These are phyloP conservation scores for Cytospora piceae DNA, from an alignment of 2,329 filamentous ascomycete genomes.

Conservation along the genomic window DNA sequence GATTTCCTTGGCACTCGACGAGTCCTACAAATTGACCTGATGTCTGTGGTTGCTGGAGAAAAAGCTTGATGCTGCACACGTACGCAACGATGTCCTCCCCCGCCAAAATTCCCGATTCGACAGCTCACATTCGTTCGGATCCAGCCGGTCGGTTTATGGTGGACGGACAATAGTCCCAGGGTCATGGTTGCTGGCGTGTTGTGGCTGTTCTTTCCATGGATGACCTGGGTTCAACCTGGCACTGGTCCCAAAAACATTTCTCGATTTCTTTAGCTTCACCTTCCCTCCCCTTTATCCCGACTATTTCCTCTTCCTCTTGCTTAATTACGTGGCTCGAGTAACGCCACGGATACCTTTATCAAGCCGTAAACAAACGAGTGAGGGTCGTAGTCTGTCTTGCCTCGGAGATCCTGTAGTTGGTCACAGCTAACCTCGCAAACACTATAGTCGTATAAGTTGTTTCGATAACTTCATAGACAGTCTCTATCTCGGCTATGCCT, in stretches of 20 bases:
- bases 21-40: neutral
- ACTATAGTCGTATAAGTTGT: conserved; percentile 4
- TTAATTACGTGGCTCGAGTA: conserved; percentile 8
- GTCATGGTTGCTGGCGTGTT: neutral
- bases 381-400: conserved; percentile 8
- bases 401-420: neutral
- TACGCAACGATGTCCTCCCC: neutral
- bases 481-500: conserved; percentile 5
- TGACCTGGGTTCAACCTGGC: neutral
- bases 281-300: no score
- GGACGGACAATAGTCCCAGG: conserved; percentile 3
- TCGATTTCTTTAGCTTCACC: no score
- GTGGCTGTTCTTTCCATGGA: neutral
- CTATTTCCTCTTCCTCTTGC: no score
- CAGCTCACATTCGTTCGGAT: conserved; percentile 25
- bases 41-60: neutral
- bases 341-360: conserved; percentile 2
- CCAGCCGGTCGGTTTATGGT: conserved; percentile 6
- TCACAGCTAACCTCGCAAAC: neutral
- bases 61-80: neutral
- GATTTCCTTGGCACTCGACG: no score
- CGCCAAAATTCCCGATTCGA: conserved; percentile 27
- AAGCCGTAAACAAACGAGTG: conserved; percentile 5
- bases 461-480: conserved; percentile 1
- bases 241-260: no score